Percentiles rank a stretch among this genome's conserved stretches.
phyloP scores from a whole-genome alignment of 495 filamentous ascomycete species.

The Aspergillus hancockii region DNA sequence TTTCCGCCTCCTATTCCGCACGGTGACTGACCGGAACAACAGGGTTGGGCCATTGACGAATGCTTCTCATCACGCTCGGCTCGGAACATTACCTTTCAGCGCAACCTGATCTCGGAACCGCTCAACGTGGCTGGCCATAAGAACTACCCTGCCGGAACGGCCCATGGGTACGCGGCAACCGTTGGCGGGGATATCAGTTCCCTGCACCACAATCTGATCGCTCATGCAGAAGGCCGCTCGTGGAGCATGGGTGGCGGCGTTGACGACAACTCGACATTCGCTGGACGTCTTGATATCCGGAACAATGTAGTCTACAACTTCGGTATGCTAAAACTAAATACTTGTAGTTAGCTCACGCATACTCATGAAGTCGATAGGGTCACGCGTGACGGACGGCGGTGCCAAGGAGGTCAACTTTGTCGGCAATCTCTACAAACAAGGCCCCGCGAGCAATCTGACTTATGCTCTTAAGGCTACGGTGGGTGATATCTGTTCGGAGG shows the following conservation, averaged over 20 bases:
- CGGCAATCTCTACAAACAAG: constrained; percentile 15
- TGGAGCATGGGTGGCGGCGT: constrained; percentile 19
- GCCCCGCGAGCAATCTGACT: constrained; percentile 6
- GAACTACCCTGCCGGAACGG: constrained; percentile 15
- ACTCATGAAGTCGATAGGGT: not conserved
- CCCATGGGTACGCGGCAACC: constrained; percentile 16
- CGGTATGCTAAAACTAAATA: no score
- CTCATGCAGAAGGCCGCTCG: constrained; percentile 14
- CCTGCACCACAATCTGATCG: constrained; percentile 14
- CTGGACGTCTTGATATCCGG: constrained; percentile 13
- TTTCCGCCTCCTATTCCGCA: not conserved
- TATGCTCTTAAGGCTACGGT: constrained; percentile 9
- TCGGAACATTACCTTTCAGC: constrained; percentile 14
- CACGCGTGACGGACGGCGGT: constrained; percentile 14
- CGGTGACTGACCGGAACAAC: not conserved
- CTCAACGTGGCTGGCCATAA: constrained; percentile 15
- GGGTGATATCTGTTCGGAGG: no score
- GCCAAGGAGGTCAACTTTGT: constrained; percentile 18
- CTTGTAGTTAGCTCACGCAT: no score
- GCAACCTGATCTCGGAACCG: constrained; percentile 16
- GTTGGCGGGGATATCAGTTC: constrained; percentile 11
- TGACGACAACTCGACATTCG: constrained; percentile 10
- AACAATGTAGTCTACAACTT: constrained; percentile 19
- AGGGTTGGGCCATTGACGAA: constrained; percentile 13
- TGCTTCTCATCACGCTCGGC: constrained; percentile 9